phyloP scores from a whole-genome alignment of 805 yeast genomes.

The Pichia kluyveri region DNA sequence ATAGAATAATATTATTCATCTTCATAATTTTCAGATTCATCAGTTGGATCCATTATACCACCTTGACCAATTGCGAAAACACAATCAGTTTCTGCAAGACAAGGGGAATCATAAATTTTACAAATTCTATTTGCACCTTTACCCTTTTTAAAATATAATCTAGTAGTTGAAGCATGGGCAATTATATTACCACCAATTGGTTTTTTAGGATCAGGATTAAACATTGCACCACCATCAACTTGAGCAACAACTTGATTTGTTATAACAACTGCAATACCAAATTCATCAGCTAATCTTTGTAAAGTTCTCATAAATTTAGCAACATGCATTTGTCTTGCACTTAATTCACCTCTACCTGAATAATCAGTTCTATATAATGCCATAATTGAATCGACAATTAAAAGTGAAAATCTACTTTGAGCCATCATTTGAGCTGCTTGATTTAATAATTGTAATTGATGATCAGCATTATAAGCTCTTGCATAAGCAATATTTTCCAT shows the following conservation, averaged over 20 bases:
- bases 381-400: slow-evolving; percentile 97
- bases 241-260: slow-evolving; percentile 97
- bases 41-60: slow-evolving; percentile 90
- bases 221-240: slow-evolving; percentile 82
- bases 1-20: slow-evolving; percentile 32
- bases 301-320: slow-evolving; percentile 87
- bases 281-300: slow-evolving; percentile 93
- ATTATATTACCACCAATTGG: slow-evolving; percentile 98
- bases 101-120: slow-evolving; percentile 92
- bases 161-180: slow-evolving; percentile 93
- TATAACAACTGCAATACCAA: slow-evolving; percentile 93
- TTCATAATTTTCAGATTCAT: slow-evolving; percentile 31
- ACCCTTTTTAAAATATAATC: slow-evolving; percentile 85
- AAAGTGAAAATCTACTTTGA: slow-evolving; percentile 78
- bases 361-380: slow-evolving; percentile 92
- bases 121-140: slow-evolving; percentile 89
- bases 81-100: slow-evolving; percentile 92
- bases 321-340: slow-evolving; percentile 90
- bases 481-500: slow-evolving; percentile 96
- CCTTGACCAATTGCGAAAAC: slow-evolving; percentile 94
- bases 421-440: slow-evolving; percentile 97
- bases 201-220: slow-evolving; percentile 94
- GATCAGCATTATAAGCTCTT: slow-evolving; percentile 95
- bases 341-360: slow-evolving; percentile 90
- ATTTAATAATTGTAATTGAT: slow-evolving; percentile 75